Conservation (phyloP, 495 filamentous ascomycete species). For the Talaromyces trachyspermus region DNA sequence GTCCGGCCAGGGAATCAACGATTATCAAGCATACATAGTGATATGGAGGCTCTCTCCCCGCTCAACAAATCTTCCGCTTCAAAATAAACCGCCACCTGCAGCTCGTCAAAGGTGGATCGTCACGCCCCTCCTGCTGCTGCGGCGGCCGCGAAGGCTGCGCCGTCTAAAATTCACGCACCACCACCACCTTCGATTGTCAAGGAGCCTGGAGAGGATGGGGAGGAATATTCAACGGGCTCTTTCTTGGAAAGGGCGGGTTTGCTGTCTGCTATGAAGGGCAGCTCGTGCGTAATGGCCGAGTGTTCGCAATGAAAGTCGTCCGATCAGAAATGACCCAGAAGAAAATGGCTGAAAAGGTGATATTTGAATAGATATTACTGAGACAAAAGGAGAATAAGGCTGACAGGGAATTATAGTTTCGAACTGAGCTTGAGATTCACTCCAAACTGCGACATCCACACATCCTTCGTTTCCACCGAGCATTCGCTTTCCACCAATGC, state of each 20-base stretch:
- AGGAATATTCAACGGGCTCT: constrained; percentile 74
- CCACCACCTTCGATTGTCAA: constrained; percentile 68
- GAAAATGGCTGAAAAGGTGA: constrained; percentile 83
- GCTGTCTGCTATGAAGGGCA: constrained; percentile 83
- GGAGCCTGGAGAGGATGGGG: constrained; percentile 67
- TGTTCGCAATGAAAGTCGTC: constrained; percentile 85
- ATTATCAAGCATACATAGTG: constrained; percentile 7
- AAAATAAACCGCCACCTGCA: constrained; percentile 32
- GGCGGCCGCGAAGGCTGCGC: constrained; percentile 31
- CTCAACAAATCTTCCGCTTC: constrained; percentile 55
- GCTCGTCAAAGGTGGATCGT: constrained; percentile 47
- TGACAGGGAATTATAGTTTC: constrained; percentile 54
- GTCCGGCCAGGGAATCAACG: neutral
- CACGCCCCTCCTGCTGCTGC: constrained; percentile 42
- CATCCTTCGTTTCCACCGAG: constrained; percentile 89
- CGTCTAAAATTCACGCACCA: constrained; percentile 56
- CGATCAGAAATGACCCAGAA: constrained; percentile 78
- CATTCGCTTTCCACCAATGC: constrained; percentile 79
- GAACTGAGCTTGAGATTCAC: constrained; percentile 95
- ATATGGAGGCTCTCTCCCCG: constrained; percentile 67
- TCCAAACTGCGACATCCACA: constrained; percentile 93
- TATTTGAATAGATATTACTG: neutral
- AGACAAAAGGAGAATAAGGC: neutral
- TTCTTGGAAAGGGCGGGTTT: constrained; percentile 90
- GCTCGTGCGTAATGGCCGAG: constrained; percentile 52